Evolutionary conservation across 352 stramenopile species (phyloP), one percentile per base, ranked within the genome.

Genomic region (Ophiocytium majus): DNA sequence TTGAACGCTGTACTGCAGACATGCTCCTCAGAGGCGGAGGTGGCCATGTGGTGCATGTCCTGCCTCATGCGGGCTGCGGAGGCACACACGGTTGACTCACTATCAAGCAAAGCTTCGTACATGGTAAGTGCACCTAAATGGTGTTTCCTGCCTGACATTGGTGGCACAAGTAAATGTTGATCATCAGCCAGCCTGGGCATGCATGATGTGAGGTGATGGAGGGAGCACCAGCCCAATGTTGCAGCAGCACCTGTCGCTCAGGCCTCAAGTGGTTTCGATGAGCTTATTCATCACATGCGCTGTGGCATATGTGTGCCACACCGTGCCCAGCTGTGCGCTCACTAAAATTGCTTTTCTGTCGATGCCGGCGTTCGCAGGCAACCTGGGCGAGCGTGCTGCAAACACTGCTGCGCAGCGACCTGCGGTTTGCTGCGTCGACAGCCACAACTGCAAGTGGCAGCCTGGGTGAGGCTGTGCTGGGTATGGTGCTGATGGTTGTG

Each of bases 11-110:
- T 81, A 33, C 79, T 87, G 37, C 74, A 87, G 63, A 74, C 76
- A 63, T 63, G 57, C 10, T n/a, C n/a, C n/a, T 1, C 78, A 9
- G 83, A 87, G 49, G 34, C 31, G 19, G 79, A 66, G 10, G 74
- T 80, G 36, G 49, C 79, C 5, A 33, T 87, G 5, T 87, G 83
- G 83, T 63, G 76, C 23, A 80, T 87, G 0, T 76, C 82, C 9
- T 87, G 83, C 71, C 83, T 87, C 36, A n/a, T 87, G 23, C 83
- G 83, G 0, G 83, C 83, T 0, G 66, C 83, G 14, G 83, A 83
- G 43, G 82, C 82, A 10, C 82, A n/a, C n/a, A n/a, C n/a, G n/a
- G n/a, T n/a, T n/a, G n/a, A n/a, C n/a, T n/a, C n/a, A n/a, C n/a
- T n/a, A n/a, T n/a, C n/a, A n/a, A n/a, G n/a, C n/a, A n/a, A n/a